Percentiles rank a stretch among this genome's conserved stretches.
These are phyloP conservation scores for Phialophora expanda DNA, from an alignment of 2,329 filamentous ascomycete genomes.

Conservation along the genomic window DNA sequence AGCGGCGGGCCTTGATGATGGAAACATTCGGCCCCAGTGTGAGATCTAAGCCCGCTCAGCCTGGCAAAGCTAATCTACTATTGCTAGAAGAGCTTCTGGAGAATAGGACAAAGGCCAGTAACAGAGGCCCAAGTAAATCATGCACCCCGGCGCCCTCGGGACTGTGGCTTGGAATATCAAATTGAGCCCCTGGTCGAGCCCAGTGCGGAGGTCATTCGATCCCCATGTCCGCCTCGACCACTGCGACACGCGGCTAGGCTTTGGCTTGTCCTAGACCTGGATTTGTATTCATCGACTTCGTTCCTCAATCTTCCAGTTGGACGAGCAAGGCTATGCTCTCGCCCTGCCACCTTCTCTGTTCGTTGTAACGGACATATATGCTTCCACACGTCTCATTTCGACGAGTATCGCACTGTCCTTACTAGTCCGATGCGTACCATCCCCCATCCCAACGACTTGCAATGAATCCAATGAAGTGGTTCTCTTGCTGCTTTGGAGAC, in stretches of 20 bases:
- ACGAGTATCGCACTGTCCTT: neutral
- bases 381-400: neutral
- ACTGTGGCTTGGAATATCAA: neutral
- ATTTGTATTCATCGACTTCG: neutral
- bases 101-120: neutral
- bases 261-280: neutral
- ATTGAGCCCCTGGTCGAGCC: neutral
- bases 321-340: neutral
- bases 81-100: neutral
- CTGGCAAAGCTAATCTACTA: neutral
- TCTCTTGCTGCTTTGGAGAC: conserved; percentile 18
- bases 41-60: conserved; percentile 17
- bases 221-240: neutral
- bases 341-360: neutral
- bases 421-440: neutral
- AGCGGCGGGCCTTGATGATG: conserved; percentile 10
- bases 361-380: neutral
- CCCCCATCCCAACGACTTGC: neutral
- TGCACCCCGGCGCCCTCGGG: neutral
- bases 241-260: neutral
- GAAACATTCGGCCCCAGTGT: conserved; percentile 13
- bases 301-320: neutral
- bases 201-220: neutral
- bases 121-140: neutral
- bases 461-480: conserved; percentile 7